Evolutionary conservation across 352 stramenopile genomes (phyloP).

Genomic region (Globisporangium cederbergense): DNA sequence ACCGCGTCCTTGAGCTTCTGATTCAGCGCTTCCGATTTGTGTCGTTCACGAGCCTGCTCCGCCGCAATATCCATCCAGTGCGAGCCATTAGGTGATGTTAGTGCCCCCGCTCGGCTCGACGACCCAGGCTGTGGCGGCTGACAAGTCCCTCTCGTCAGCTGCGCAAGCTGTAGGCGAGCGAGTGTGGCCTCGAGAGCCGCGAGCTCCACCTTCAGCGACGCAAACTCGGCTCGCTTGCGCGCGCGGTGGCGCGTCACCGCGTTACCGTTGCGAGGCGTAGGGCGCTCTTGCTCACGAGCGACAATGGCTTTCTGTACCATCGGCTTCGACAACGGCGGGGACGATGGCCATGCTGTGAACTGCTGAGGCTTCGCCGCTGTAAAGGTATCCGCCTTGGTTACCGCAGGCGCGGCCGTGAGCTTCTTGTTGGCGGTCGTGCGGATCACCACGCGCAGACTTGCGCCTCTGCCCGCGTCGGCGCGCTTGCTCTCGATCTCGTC

Average conservation of each 20-base stretch:
- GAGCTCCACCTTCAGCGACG: background rate
- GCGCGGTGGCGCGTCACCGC: conserved; percentile 6
- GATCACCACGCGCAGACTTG: conserved; percentile 11
- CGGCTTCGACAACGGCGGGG: background rate
- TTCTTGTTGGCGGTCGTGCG: conserved; percentile 9
- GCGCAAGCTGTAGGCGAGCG: background rate
- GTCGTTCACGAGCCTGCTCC: conserved; percentile 33
- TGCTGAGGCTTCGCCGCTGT: background rate
- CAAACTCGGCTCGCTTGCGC: conserved; percentile 6
- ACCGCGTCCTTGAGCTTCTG: conserved; percentile 1
- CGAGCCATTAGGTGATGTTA: background rate
- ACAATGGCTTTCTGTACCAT: background rate
- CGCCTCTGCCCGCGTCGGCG: background rate
- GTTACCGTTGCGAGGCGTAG: background rate
- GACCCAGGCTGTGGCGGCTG: no score
- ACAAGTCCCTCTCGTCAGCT: background rate
- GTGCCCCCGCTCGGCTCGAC: background rate
- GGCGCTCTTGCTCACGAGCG: background rate
- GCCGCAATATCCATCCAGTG: conserved; percentile 41
- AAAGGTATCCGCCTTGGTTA: background rate
- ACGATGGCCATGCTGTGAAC: background rate
- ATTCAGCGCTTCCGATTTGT: conserved; percentile 40
- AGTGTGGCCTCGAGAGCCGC: background rate
- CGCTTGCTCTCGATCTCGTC: background rate
- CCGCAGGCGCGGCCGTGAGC: background rate